These are phyloP conservation scores for Blepharisma stoltei DNA, from an alignment of 73 alveolate species.

Conservation along the genomic window DNA sequence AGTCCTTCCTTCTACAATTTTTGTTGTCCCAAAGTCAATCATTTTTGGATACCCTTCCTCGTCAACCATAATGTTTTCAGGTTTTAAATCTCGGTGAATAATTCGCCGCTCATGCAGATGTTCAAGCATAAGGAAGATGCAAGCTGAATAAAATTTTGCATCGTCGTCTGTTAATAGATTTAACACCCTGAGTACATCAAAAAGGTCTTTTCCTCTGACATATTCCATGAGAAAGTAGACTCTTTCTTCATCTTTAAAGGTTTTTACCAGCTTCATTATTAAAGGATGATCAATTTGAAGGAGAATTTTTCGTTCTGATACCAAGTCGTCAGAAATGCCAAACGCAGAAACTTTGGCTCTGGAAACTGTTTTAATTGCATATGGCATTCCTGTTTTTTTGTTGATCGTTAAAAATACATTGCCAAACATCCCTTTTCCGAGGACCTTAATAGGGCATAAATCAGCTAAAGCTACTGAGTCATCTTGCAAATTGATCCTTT, in stretches of 20 bases:
- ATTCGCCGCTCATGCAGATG: conserved; percentile 63
- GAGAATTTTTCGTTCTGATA: conserved; percentile 52
- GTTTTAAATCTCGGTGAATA: conserved; percentile 72
- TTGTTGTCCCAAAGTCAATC: conserved; percentile 72
- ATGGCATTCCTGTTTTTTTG: conserved; percentile 43
- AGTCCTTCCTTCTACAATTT: conserved; percentile 64
- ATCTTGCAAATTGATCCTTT: conserved; percentile 56
- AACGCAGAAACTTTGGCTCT: conserved; percentile 5
- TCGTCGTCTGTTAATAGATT: conserved; percentile 52
- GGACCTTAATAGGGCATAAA: conserved; percentile 38
- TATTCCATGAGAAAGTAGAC: conserved; percentile 70
- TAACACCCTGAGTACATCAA: conserved; percentile 43
- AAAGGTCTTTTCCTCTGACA: conserved; percentile 64
- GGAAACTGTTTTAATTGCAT: conserved; percentile 69
- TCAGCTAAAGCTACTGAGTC: conserved; percentile 53
- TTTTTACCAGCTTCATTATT: conserved; percentile 66
- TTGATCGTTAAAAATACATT: conserved; percentile 59
- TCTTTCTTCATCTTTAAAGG: conserved; percentile 54
- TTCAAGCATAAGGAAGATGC: conserved; percentile 65
- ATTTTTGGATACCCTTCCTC: conserved; percentile 67
- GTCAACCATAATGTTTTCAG: conserved; percentile 72
- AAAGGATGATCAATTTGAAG: conserved; percentile 79
- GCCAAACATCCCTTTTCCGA: conserved; percentile 81
- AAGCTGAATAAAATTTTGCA: conserved; percentile 61
- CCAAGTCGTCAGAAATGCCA: conserved; percentile 32